A percentile compares a stretch with the other conserved stretches of the same genome.
Evolutionary conservation across 768 basidiomycete species (phyloP).

Genomic region (Auricularia auricula-judae): DNA sequence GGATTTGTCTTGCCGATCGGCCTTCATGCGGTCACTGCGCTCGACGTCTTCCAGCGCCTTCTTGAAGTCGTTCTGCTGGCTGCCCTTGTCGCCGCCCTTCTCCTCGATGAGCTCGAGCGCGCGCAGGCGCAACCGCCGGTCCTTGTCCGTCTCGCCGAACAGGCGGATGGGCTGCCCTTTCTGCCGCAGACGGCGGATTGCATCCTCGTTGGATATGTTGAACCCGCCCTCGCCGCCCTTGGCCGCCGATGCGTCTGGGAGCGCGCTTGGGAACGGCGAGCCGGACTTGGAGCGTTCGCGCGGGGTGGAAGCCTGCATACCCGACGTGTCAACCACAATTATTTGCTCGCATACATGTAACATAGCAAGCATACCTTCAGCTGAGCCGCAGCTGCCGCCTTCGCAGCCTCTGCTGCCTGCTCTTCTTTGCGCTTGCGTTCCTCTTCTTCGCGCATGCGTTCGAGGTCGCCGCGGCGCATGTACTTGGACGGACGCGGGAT

Average conservation of each 20-base stretch:
- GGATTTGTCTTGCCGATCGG: constrained; percentile 27
- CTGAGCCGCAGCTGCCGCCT: constrained; percentile 17
- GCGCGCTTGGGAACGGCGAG: constrained; percentile 14
- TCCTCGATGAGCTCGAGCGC: constrained; percentile 95
- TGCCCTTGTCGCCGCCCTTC: constrained; percentile 59
- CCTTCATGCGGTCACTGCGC: constrained; percentile 45
- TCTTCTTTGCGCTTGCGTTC: constrained; percentile 34
- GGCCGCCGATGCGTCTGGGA: constrained; percentile 23
- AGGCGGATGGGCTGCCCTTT: constrained; percentile 93
- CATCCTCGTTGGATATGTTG: constrained; percentile 91
- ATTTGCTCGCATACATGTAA: no score
- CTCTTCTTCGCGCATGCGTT: constrained; percentile 46
- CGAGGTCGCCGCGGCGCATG: constrained; percentile 83
- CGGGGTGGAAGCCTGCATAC: constrained; percentile 4
- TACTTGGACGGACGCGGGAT: constrained; percentile 64
- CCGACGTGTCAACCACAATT: background rate
- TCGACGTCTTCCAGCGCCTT: constrained; percentile 82
- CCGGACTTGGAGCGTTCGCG: constrained; percentile 14
- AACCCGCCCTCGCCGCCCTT: constrained; percentile 30
- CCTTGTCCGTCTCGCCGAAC: constrained; percentile 94
- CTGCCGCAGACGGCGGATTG: constrained; percentile 72
- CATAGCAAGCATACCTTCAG: constrained; percentile 2
- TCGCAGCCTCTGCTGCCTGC: constrained; percentile 23
- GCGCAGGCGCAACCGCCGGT: constrained; percentile 76
- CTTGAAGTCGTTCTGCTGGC: constrained; percentile 86